phyloP scores from a whole-genome alignment of 352 stramenopile species.

The Pythium sukuiense region DNA sequence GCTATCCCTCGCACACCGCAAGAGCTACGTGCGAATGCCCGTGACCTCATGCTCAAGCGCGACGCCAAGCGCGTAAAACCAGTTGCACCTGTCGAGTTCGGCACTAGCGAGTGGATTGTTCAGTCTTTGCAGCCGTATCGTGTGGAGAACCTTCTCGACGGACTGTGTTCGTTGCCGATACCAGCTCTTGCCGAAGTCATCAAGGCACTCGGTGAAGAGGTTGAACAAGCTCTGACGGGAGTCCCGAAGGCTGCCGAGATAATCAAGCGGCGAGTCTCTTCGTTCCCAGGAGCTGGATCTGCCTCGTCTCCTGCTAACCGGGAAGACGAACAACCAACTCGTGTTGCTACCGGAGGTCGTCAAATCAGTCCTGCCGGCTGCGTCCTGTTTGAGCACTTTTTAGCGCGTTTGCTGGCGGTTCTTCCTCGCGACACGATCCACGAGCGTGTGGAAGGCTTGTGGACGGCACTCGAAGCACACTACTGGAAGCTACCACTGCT shows the following conservation, averaged over 20 bases:
- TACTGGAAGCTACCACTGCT: slow-evolving; percentile 47
- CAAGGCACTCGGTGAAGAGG: slow-evolving; percentile 55
- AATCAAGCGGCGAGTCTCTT: slow-evolving; percentile 10
- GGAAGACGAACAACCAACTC: neutral
- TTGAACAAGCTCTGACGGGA: slow-evolving; percentile 37
- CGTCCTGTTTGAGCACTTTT: slow-evolving; percentile 67
- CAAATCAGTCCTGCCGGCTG: slow-evolving; percentile 56
- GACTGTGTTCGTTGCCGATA: slow-evolving; percentile 51
- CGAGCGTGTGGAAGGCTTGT: slow-evolving; percentile 49
- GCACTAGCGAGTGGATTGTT: slow-evolving; percentile 60
- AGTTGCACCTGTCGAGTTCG: slow-evolving; percentile 29
- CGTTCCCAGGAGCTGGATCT: slow-evolving; percentile 10
- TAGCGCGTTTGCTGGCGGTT: slow-evolving; percentile 30
- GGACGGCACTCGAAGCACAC: slow-evolving; percentile 46
- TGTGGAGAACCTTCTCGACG: slow-evolving; percentile 61
- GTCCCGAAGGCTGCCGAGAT: neutral
- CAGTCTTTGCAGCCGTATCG: slow-evolving; percentile 65
- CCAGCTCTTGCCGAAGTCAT: slow-evolving; percentile 48
- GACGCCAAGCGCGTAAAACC: neutral
- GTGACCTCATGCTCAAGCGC: slow-evolving; percentile 15
- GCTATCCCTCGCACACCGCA: neutral
- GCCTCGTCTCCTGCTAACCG: neutral
- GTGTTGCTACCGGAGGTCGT: slow-evolving; percentile 5
- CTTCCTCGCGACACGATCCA: slow-evolving; percentile 26
- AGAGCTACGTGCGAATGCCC: slow-evolving; percentile 12